A percentile compares a stretch with the other conserved stretches of the same genome.
Evolutionary conservation across 495 filamentous ascomycete genomes (phyloP).

Genomic region (Pyrenopolyporus hunteri): DNA sequence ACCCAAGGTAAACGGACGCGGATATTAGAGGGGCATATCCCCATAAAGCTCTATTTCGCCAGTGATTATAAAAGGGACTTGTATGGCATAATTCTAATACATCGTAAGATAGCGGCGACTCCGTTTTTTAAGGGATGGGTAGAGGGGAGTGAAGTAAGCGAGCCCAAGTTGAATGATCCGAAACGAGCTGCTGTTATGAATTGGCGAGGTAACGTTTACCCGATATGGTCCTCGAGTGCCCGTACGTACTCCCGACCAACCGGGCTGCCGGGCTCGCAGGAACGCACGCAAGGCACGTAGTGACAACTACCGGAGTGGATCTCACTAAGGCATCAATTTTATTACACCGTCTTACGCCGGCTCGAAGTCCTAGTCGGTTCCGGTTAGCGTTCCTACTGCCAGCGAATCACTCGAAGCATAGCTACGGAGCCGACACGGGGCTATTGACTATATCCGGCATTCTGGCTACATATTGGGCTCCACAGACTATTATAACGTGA

Average conservation of each 20-base stretch:
- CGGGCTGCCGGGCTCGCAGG: not conserved
- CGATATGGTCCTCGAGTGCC: not conserved
- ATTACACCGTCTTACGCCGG: constrained; percentile 17
- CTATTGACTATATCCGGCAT: constrained; percentile 17
- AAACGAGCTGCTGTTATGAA: constrained; percentile 9
- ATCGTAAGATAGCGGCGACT: not conserved
- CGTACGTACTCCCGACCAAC: too few species aligned
- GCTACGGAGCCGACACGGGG: constrained; percentile 17
- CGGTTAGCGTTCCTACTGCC: not conserved
- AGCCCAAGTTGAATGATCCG: not conserved
- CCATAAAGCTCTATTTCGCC: not conserved
- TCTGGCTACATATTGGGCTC: not conserved
- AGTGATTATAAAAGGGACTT: not conserved
- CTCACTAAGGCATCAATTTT: not conserved
- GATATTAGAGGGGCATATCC: too few species aligned
- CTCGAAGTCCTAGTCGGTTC: not conserved
- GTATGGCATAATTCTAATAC: not conserved
- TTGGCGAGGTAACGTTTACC: constrained; percentile 19
- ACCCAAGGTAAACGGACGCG: too few species aligned
- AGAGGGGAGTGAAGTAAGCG: not conserved
- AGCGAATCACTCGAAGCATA: constrained; percentile 18
- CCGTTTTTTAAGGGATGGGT: not conserved
- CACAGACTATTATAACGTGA: constrained; percentile 9
- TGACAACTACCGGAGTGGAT: constrained; percentile 26
- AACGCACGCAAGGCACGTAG: not conserved